These are phyloP conservation scores for Ambrosia trifida DNA, from an alignment of 129 eudicot genomes.

Conservation along the genomic window DNA sequence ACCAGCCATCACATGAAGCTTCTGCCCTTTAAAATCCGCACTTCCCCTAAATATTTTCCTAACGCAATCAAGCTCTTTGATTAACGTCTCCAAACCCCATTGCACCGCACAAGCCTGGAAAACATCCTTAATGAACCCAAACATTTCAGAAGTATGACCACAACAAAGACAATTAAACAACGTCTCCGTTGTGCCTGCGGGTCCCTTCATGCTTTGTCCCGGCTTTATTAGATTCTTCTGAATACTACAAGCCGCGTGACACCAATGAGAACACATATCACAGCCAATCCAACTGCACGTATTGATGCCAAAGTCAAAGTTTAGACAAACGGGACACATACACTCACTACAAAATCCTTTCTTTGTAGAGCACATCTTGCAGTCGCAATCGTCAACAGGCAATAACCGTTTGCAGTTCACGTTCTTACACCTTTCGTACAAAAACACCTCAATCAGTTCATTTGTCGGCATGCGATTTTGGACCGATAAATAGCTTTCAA, in stretches of 20 bases:
- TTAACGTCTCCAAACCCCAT: conserved; percentile 57
- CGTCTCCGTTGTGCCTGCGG: conserved; percentile 64
- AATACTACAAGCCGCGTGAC: conserved; percentile 77
- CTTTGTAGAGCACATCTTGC: conserved; percentile 59
- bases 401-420: conserved; percentile 62
- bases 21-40: conserved; percentile 73
- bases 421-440: conserved; percentile 70
- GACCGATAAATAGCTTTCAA: conserved; percentile 53
- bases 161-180: conserved; percentile 82
- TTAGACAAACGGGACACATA: conserved; percentile 88
- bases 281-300: conserved; percentile 99
- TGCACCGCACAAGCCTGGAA: conserved; percentile 62
- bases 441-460: conserved; percentile 70
- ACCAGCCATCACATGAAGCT: conserved; percentile 57
- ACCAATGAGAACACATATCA: conserved; percentile 88
- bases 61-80: conserved; percentile 84
- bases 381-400: conserved; percentile 92
- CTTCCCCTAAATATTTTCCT: conserved; percentile 67
- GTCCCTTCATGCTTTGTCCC: conserved; percentile 60
- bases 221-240: conserved; percentile 72
- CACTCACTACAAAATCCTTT: conserved; percentile 79
- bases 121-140: conserved; percentile 86
- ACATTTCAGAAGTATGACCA: conserved; percentile 88
- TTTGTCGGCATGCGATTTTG: conserved; percentile 40
- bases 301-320: conserved; percentile 76